phyloP scores from a whole-genome alignment of 805 yeast genomes.

The Starmerella floris region DNA sequence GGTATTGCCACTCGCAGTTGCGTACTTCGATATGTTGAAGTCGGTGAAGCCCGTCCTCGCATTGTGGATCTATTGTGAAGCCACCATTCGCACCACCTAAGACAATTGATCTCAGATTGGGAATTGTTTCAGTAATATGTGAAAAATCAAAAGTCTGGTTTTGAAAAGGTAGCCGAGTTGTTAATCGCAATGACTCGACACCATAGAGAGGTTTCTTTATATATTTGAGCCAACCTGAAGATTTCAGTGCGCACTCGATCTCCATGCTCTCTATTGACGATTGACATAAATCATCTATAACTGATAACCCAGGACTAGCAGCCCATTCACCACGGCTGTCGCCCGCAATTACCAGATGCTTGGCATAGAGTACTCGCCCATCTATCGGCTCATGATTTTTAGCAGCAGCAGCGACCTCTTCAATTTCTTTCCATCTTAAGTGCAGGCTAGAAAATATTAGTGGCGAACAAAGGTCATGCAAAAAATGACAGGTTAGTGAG shows the following conservation, averaged over 20 bases:
- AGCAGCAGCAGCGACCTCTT: background rate
- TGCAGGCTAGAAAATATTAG: slow-evolving; percentile 3
- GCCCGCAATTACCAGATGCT: background rate
- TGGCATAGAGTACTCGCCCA: background rate
- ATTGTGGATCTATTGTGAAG: slow-evolving; percentile 4
- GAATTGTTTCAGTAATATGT: slow-evolving; percentile 11
- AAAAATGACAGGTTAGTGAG: slow-evolving; percentile 2
- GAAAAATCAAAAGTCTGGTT: slow-evolving; percentile 17
- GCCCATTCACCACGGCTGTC: slow-evolving; percentile 19
- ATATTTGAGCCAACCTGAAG: slow-evolving; percentile 21
- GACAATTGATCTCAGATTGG: slow-evolving; percentile 6
- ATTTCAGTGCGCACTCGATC: slow-evolving; percentile 2
- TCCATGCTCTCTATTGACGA: background rate
- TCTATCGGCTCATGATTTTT: background rate
- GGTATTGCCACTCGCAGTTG: slow-evolving; percentile 15
- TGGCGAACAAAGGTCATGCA: slow-evolving; percentile 6
- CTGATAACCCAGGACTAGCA: slow-evolving; percentile 9
- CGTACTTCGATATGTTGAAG: slow-evolving; percentile 3
- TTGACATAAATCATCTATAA: background rate
- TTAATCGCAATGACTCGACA: slow-evolving; percentile 1
- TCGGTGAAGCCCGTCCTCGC: background rate
- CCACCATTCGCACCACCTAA: slow-evolving; percentile 9
- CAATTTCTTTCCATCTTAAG: slow-evolving; percentile 11
- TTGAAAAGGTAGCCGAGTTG: background rate
- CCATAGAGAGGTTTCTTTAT: slow-evolving; percentile 6